Percentiles rank a stretch among this genome's conserved stretches.
phyloP scores from a whole-genome alignment of 2,329 filamentous ascomycete genomes.

The Botrytis porri region DNA sequence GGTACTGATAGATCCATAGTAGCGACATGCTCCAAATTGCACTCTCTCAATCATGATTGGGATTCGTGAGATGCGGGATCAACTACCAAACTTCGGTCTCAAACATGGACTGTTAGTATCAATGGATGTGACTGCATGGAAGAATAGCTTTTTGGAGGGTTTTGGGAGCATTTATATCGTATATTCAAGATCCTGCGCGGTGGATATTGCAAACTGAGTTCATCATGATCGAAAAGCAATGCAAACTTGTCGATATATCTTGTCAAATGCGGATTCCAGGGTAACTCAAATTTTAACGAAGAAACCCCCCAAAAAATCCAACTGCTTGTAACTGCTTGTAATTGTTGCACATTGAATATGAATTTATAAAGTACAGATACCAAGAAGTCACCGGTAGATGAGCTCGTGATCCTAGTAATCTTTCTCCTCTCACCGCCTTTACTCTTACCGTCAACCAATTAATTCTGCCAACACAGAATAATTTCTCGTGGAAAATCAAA shows the following conservation, averaged over 20 bases:
- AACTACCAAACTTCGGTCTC: too few relatives aligned
- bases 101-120: not conserved
- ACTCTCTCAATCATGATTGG: not conserved
- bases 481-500: constrained; percentile 5
- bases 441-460: not conserved
- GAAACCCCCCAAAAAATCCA: not conserved
- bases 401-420: not conserved
- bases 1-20: not conserved
- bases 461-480: not conserved
- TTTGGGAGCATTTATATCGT: not conserved
- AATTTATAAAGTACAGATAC: not conserved
- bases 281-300: not conserved
- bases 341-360: not conserved
- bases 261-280: not conserved
- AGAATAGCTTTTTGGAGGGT: not conserved
- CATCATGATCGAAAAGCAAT: not conserved
- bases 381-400: not conserved
- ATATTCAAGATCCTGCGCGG: not conserved
- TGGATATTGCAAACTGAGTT: not conserved
- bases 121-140: not conserved
- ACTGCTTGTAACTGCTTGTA: not conserved
- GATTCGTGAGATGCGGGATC: too few relatives aligned
- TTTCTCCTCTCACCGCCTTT: not conserved
- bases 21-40: not conserved
- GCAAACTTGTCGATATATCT: not conserved